Percentiles rank a stretch among this genome's conserved stretches.
phyloP scores from a whole-genome alignment of 1,139 yeast genomes.

The Wickerhamiella pararugosa region DNA sequence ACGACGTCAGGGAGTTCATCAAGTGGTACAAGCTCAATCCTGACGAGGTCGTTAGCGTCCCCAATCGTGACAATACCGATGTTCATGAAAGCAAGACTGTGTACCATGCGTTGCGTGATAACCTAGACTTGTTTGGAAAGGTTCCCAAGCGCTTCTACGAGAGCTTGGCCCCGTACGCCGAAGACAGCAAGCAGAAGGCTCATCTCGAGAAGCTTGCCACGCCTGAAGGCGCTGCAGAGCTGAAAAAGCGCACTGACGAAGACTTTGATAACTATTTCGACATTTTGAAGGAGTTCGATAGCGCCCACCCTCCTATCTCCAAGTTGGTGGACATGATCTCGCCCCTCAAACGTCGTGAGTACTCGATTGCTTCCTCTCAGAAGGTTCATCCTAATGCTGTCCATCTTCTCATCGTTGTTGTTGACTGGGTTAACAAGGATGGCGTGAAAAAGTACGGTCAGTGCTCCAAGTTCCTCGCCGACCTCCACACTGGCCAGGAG shows the following conservation, averaged over 20 bases:
- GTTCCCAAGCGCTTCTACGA: slow-evolving; percentile 94
- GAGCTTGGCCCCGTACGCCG: slow-evolving; percentile 56
- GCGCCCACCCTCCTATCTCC: slow-evolving; percentile 66
- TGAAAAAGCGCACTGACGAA: slow-evolving; percentile 75
- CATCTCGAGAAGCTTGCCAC: slow-evolving; percentile 49
- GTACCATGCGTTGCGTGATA: slow-evolving; percentile 64
- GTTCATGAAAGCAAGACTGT: slow-evolving; percentile 72
- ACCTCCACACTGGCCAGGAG: slow-evolving; percentile 65
- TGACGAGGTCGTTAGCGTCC: slow-evolving; percentile 51
- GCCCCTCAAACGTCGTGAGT: slow-evolving; percentile 92
- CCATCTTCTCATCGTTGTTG: slow-evolving; percentile 85
- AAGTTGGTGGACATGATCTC: slow-evolving; percentile 62
- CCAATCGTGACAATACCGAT: slow-evolving; percentile 45
- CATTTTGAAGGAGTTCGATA: slow-evolving; percentile 60
- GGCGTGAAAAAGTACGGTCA: slow-evolving; percentile 89
- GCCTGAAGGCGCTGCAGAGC: slow-evolving; percentile 71
- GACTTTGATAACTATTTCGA: slow-evolving; percentile 74
- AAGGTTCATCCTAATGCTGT: slow-evolving; percentile 81
- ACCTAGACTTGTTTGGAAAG: slow-evolving; percentile 79
- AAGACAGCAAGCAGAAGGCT: slow-evolving; percentile 45
- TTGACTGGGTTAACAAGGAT: slow-evolving; percentile 82
- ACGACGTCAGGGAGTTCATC: slow-evolving; percentile 54
- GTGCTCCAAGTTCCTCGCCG: slow-evolving; percentile 80
- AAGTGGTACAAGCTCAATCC: slow-evolving; percentile 56
- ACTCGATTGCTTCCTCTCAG: slow-evolving; percentile 97